phyloP scores from a whole-genome alignment of 108 stramenopile species.

The Skeletonema grethae region DNA sequence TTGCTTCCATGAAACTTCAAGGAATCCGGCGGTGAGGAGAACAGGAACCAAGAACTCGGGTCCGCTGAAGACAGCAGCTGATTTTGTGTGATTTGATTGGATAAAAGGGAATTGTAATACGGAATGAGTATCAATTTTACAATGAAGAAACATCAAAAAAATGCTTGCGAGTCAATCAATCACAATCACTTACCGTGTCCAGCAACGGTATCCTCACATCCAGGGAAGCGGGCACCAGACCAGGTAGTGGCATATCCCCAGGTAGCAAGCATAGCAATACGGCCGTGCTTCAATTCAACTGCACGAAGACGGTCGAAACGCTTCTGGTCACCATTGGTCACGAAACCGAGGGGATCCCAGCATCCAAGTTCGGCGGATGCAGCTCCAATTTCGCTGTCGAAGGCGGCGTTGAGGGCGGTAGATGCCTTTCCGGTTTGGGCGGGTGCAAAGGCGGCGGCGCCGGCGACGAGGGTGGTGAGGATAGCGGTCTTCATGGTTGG shows the following conservation, averaged over 20 bases:
- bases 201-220: slow-evolving; percentile 59
- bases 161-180: background rate
- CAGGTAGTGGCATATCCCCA: slow-evolving; percentile 63
- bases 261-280: slow-evolving; percentile 65
- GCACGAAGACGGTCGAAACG: slow-evolving; percentile 53
- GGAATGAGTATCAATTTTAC: background rate
- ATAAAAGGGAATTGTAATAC: background rate
- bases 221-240: slow-evolving; percentile 47
- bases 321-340: slow-evolving; percentile 54
- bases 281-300: slow-evolving; percentile 73
- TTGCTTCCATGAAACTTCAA: slow-evolving; percentile 47
- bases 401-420: slow-evolving; percentile 41
- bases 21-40: slow-evolving; percentile 22
- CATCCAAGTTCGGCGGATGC: slow-evolving; percentile 52
- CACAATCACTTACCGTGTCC: slow-evolving; percentile 21
- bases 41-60: slow-evolving; percentile 38
- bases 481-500: slow-evolving; percentile 48
- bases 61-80: slow-evolving; percentile 30
- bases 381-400: slow-evolving; percentile 51
- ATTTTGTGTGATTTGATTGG: background rate
- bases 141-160: background rate
- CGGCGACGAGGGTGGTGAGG: slow-evolving; percentile 49
- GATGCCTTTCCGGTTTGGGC: slow-evolving; percentile 46
- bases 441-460: slow-evolving; percentile 51
- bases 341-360: slow-evolving; percentile 53